phyloP scores from a whole-genome alignment of 2,329 filamentous ascomycete species.

The Gaeumannomyces tritici region DNA sequence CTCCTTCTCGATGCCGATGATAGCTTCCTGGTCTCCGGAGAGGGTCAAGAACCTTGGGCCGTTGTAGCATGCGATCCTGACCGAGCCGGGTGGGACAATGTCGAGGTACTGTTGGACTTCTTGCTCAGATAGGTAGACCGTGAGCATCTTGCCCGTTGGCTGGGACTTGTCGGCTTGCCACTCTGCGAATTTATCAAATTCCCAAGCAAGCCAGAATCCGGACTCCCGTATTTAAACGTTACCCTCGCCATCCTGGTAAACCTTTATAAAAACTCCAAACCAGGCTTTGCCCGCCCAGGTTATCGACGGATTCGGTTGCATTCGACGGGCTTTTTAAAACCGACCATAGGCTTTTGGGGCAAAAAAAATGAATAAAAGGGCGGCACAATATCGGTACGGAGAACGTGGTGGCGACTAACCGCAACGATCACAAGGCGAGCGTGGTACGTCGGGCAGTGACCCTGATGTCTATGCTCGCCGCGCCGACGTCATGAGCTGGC shows the following conservation, averaged over 20 bases:
- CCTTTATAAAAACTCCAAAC: not conserved
- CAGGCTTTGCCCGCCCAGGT: constrained; percentile 21
- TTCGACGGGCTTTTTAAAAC: constrained; percentile 48
- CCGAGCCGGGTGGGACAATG: constrained; percentile 10
- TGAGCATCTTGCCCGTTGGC: constrained; percentile 35
- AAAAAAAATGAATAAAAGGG: constrained; percentile 57
- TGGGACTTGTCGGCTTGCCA: constrained; percentile 8
- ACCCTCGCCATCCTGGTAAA: not conserved
- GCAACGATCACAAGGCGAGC: constrained; percentile 1
- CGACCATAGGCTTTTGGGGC: constrained; percentile 58
- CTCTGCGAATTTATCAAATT: constrained; percentile 7
- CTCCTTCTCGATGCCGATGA: constrained; percentile 6
- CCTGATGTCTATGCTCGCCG: constrained; percentile 12
- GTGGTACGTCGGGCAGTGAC: constrained; percentile 9
- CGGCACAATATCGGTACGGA: constrained; percentile 42
- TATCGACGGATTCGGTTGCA: constrained; percentile 34
- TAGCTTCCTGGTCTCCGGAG: constrained; percentile 14
- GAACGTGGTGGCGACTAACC: too few relatives aligned
- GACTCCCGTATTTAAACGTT: not conserved
- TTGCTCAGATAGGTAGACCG: constrained; percentile 26
- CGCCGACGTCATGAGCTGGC: not conserved
- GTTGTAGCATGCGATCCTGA: constrained; percentile 23
- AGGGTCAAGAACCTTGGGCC: constrained; percentile 24
- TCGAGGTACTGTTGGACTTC: constrained; percentile 20
- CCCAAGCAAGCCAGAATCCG: too few relatives aligned